Base-by-base conservation (phyloP, 2,329 filamentous ascomycete species). In the Botrytis fabae region DNA sequence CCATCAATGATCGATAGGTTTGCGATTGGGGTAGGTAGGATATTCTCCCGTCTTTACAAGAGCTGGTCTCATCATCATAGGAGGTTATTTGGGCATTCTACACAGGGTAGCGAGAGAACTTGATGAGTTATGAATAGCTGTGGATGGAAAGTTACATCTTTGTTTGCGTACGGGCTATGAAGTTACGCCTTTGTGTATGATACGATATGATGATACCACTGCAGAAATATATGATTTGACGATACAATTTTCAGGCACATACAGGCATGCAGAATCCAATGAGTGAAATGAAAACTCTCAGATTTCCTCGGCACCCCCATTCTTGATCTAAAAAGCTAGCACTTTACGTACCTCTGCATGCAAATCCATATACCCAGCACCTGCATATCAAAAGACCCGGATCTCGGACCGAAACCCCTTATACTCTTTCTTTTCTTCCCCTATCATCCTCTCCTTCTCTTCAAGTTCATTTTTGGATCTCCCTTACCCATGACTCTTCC, bases 1-100 rank as follows among this genome's bases (percentile, higher is more conserved):
- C 6, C 69, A 71, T 65, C 46, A 71, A 64, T 71, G 35, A 68
- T 8, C 32, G 42, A 51, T 38, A 12, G 20, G n/a, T n/a, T 51
- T 35, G 38, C 18, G 16, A 42, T 28, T 35, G 44, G 20, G n/a
- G 18, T 61, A n/a, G n/a, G 18, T 61, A n/a, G 7, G 10, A 48
- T 14, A n/a, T 22, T 25, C 22, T 18, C n/a, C 20, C 48, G 2
- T 57, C 35, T 25, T 42, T 18, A 5, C n/a, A 57, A 38, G 54
- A 69, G 66, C 66, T 35, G 28, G 22, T n/a, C 28, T 68, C 14
- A 44, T 46, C 18, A 68, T 32, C 20, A 32, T 16, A 16, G 48
- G 65, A 57, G n/a, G 5, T 18, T 5, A 57, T n/a, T 12, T 44
- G 35, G 48, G 35, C n/a, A 68, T 68, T 57, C 14, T 16, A 28